These are phyloP conservation scores for Naganishia albida DNA, from an alignment of 1,284 basidiomycete species.

Conservation along the genomic window DNA sequence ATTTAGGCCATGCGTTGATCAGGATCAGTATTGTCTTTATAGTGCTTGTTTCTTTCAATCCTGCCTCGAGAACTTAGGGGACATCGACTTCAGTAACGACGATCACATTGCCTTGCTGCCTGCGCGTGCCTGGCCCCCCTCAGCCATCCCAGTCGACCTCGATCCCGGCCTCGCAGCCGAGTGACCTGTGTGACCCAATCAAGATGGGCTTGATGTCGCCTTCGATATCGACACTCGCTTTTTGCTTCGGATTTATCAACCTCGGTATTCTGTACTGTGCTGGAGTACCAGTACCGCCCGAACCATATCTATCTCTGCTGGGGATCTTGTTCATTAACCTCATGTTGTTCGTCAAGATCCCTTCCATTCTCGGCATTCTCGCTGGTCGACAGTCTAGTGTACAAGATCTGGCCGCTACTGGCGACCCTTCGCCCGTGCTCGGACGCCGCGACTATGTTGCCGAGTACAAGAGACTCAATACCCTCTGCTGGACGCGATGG, in stretches of 20 bases:
- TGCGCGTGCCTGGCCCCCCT: too few relatives aligned
- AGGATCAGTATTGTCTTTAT: too few relatives aligned
- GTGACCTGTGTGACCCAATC: too few relatives aligned
- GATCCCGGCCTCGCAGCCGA: too few relatives aligned
- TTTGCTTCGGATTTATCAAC: conserved; percentile 10
- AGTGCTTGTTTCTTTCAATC: too few relatives aligned
- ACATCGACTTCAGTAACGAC: not conserved
- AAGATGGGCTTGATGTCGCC: conserved; percentile 4
- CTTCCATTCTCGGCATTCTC: not conserved
- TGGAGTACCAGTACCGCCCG: conserved; percentile 7
- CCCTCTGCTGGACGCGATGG: not conserved
- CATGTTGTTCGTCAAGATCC: conserved; percentile 2
- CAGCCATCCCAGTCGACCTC: too few relatives aligned
- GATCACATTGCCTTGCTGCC: not conserved
- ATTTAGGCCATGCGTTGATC: too few relatives aligned
- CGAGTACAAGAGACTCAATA: not conserved
- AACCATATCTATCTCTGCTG: not conserved
- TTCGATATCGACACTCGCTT: not conserved
- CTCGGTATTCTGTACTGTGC: not conserved
- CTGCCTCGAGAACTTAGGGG: too few relatives aligned
- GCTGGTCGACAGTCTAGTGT: not conserved
- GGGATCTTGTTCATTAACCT: conserved; percentile 3
- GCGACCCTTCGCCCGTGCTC: not conserved
- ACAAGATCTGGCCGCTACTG: not conserved
- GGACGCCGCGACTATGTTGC: not conserved